Percentiles rank a stretch among this genome's conserved stretches.
Conservation (phyloP, 1,284 basidiomycete genomes). For the Rhizoctonia solani region DNA sequence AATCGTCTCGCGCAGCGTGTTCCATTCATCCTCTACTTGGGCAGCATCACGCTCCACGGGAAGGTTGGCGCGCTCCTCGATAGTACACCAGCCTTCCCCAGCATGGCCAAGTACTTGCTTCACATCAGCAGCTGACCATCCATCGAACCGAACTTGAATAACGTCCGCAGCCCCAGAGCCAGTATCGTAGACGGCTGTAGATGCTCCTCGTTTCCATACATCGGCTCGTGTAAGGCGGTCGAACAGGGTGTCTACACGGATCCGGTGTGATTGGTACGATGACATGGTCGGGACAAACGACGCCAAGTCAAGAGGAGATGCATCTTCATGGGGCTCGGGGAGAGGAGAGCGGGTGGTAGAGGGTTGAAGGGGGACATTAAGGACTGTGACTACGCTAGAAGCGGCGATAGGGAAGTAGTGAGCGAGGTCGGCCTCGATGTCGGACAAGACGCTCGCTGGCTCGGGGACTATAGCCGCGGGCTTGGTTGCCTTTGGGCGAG, state of each 20-base stretch:
- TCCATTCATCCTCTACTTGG: conserved; percentile 26
- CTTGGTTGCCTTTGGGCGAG: conserved; percentile 5
- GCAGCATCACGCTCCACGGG: conserved; percentile 22
- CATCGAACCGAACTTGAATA: conserved; percentile 22
- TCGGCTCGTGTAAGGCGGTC: conserved; percentile 13
- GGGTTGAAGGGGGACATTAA: conserved; percentile 27
- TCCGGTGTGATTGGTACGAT: conserved; percentile 10
- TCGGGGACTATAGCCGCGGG: neutral
- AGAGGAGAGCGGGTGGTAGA: conserved; percentile 11
- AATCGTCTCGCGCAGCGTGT: conserved; percentile 15
- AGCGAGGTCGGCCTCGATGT: conserved; percentile 31
- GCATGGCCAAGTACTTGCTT: conserved; percentile 14
- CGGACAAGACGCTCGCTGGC: conserved; percentile 16
- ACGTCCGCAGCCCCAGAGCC: conserved; percentile 14
- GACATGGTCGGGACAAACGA: conserved; percentile 28
- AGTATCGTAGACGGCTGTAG: neutral
- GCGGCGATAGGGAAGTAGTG: conserved; percentile 22
- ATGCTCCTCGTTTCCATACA: conserved; percentile 26
- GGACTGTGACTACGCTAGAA: conserved; percentile 24
- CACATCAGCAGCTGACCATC: conserved; percentile 29
- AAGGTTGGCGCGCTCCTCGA: conserved; percentile 26
- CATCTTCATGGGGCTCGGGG: conserved; percentile 17
- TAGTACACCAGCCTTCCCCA: conserved; percentile 27
- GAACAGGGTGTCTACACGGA: conserved; percentile 22
- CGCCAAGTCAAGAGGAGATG: conserved; percentile 20